Conservation (phyloP, 169 alveolate species). For the Besnoitia besnoiti region DNA sequence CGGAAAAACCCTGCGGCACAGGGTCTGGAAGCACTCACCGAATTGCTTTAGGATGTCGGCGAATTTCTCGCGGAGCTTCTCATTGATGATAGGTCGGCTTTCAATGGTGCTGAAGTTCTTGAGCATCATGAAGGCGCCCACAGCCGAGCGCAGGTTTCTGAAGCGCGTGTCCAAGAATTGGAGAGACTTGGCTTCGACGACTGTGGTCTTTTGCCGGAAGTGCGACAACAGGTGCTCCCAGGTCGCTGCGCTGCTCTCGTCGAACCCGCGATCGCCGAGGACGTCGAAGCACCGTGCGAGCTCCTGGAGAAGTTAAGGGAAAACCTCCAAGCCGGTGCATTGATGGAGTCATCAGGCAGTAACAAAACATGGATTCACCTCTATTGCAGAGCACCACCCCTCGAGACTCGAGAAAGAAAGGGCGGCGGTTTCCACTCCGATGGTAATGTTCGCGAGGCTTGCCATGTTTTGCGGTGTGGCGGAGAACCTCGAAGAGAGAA, state of each 20-base stretch:
- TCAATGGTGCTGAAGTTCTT: constrained; percentile 90
- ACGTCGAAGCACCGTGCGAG: constrained; percentile 78
- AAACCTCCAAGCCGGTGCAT: too few relatives aligned
- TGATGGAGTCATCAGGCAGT: too few relatives aligned
- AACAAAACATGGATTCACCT: neutral
- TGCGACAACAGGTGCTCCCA: constrained; percentile 80
- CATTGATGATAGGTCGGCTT: constrained; percentile 87
- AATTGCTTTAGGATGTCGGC: constrained; percentile 86
- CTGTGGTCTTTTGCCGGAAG: constrained; percentile 83
- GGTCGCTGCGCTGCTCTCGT: constrained; percentile 78
- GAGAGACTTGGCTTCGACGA: constrained; percentile 87
- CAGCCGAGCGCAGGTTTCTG: constrained; percentile 88
- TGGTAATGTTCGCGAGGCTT: too few relatives aligned
- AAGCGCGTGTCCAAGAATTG: constrained; percentile 75
- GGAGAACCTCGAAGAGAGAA: too few relatives aligned
- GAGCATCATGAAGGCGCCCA: constrained; percentile 93
- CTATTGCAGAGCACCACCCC: neutral
- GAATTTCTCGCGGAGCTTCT: constrained; percentile 89
- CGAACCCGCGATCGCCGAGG: constrained; percentile 82
- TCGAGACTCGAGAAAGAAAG: neutral
- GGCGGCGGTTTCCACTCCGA: too few relatives aligned
- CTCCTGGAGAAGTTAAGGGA: too few relatives aligned
- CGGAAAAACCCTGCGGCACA: too few relatives aligned
- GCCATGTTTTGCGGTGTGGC: too few relatives aligned
- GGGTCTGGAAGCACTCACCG: constrained; percentile 60